Conservation (phyloP, 140 eudicot genomes). For the Flaveria floridana region DNA sequence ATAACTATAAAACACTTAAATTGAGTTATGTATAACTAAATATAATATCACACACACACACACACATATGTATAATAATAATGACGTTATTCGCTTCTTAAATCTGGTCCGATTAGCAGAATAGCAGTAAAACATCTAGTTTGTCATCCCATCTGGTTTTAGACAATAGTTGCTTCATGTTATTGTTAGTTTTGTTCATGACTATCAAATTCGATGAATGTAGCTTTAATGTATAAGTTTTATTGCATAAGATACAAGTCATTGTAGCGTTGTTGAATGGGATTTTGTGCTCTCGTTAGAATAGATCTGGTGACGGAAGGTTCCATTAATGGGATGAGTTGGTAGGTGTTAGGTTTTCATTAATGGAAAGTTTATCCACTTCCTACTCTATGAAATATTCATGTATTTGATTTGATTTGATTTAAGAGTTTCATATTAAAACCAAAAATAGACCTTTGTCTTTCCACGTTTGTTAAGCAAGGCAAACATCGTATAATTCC, state of each 20-base stretch:
- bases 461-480: background rate
- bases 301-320: constrained; percentile 14
- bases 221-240: background rate
- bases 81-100: too few species aligned
- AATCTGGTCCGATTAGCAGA: too few species aligned
- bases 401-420: background rate
- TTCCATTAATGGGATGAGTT: constrained; percentile 17
- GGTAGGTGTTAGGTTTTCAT: constrained; percentile 19
- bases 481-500: too few species aligned
- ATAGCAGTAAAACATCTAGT: too few species aligned
- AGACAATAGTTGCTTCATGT: too few species aligned
- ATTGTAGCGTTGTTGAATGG: constrained; percentile 5
- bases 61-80: too few species aligned
- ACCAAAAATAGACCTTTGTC: background rate
- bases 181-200: background rate
- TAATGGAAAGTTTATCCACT: background rate
- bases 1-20: too few species aligned
- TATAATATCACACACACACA: too few species aligned
- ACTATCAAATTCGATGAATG: background rate
- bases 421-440: background rate
- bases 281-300: background rate
- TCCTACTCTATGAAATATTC: background rate
- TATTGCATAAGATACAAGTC: background rate
- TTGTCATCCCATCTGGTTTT: background rate
- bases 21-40: too few species aligned